phyloP scores from a whole-genome alignment of 257 asterid species.

The Linderniella brevidens region DNA sequence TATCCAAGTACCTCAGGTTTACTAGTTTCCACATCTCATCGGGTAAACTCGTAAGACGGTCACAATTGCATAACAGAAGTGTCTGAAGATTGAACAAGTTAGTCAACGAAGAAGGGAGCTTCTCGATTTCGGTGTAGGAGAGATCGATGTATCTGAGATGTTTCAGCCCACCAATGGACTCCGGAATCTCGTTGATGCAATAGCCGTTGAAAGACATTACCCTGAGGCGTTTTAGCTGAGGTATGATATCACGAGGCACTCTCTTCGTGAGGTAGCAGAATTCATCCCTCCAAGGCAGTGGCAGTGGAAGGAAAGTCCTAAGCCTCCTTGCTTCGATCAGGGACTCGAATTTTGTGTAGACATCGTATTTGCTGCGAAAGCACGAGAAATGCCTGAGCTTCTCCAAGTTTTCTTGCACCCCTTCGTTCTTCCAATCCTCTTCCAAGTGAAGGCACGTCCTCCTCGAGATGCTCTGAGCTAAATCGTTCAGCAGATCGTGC shows the following conservation, averaged over 20 bases:
- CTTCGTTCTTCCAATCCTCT: conserved; percentile 21
- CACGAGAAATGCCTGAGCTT: conserved; percentile 29
- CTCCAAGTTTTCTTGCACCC: conserved; percentile 11
- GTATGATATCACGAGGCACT: conserved; percentile 23
- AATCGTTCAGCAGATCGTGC: conserved; percentile 30
- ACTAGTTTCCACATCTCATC: conserved; percentile 21
- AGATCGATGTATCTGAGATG: conserved; percentile 25
- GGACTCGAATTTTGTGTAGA: conserved; percentile 28
- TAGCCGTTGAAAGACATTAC: conserved; percentile 25
- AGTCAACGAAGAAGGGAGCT: conserved; percentile 25
- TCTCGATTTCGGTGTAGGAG: conserved; percentile 20
- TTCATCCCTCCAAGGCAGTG: conserved; percentile 19
- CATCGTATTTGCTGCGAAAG: conserved; percentile 32
- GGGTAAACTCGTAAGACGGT: conserved; percentile 23
- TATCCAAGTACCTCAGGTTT: conserved; percentile 26
- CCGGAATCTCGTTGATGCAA: conserved; percentile 26
- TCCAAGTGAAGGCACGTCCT: conserved; percentile 18
- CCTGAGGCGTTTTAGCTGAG: conserved; percentile 22
- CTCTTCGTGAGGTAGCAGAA: conserved; percentile 23
- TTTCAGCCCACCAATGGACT: conserved; percentile 26
- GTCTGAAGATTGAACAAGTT: conserved; percentile 25
- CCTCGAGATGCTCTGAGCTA: conserved; percentile 32
- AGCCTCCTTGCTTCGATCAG: conserved; percentile 20
- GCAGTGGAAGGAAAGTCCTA: conserved; percentile 25
- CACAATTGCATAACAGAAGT: conserved; percentile 18